A percentile compares a stretch with the other conserved stretches of the same genome.
These are phyloP conservation scores for Musa itinerans DNA, from an alignment of 176 grass and related monocot species.

Conservation along the genomic window DNA sequence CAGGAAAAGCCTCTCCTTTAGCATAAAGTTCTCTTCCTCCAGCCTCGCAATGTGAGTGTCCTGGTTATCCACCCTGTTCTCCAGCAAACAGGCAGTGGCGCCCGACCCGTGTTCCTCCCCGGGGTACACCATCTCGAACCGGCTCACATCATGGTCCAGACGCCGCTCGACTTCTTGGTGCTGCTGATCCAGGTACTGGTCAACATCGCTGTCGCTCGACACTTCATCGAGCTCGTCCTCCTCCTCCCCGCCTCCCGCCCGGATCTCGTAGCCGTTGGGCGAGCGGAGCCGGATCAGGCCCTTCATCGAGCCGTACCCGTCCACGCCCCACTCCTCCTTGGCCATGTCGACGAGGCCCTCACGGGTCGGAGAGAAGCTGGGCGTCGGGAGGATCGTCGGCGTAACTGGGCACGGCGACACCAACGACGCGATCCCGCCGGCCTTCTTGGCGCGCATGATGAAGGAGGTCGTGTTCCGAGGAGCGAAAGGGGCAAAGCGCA, in stretches of 20 bases:
- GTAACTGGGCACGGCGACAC: conserved; percentile 73
- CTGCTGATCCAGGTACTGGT: conserved; percentile 39
- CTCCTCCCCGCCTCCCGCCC: conserved; percentile 18
- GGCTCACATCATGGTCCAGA: conserved; percentile 75
- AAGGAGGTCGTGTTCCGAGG: conserved; percentile 47
- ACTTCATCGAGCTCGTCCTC: conserved; percentile 22
- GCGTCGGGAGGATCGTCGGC: conserved; percentile 62
- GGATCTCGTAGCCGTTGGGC: conserved; percentile 17
- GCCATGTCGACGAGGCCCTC: conserved; percentile 83
- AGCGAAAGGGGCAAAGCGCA: conserved; percentile 9
- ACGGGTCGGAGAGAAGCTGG: conserved; percentile 56
- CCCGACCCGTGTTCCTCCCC: conserved; percentile 8
- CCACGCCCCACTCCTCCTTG: conserved; percentile 84
- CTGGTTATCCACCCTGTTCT: conserved; percentile 34
- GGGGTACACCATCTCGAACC: conserved; percentile 87
- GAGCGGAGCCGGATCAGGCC: conserved; percentile 71
- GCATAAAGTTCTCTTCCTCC: conserved; percentile 75
- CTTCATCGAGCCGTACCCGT: conserved; percentile 90
- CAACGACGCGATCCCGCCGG: conserved; percentile 67
- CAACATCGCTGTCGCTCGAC: conserved; percentile 70
- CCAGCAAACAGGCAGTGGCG: conserved; percentile 1
- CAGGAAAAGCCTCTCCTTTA: conserved; percentile 89
- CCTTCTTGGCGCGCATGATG: conserved; percentile 82
- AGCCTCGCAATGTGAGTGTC: conserved; percentile 46
- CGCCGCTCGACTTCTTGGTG: conserved; percentile 61